Base-by-base conservation (phyloP, 2,329 filamentous ascomycete genomes). In the Acrocalymma vagum region DNA sequence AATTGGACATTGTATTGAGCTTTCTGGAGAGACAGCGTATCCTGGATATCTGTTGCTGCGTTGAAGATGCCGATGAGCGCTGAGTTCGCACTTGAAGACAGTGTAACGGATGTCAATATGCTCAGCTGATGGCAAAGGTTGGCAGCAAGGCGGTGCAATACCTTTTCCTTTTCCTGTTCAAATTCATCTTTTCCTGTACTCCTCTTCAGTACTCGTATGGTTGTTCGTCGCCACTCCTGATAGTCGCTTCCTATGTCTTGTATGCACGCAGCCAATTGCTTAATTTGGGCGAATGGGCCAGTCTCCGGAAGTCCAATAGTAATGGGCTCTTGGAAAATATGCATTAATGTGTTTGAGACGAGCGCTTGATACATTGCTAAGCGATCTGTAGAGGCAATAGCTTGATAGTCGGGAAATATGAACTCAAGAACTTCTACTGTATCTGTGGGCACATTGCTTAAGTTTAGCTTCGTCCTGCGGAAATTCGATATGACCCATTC, bases 401-500 rank as follows among this genome's bases (percentile, higher is more conserved):
- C 22, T 26, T 21, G 41, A 18, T 54, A 63, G 3, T 49, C 17
- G 5, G 53, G 48, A 8, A 45, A 48, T 16, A 69, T 50, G 2
- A 29, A 34, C 15, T 41, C 41, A 6, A 69, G 44, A 2, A 42
- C 38, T 9, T 41, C 43, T 2, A 41, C 27, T 7, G 55, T 62
- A 11, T 54, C 54, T 9, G 42, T 30, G 3, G 60, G 45, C 1
- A 63, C 10, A 9, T 44, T 41, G 18, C 28, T 45, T 6, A 63
- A 29, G 10, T 53, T 41, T 35, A 86, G 68, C 69, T 79, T 86
- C 9, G 79, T 76, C 48, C 80, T 81, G 35, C 86, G 77, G 51
- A 87, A 90, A 61, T 87, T 81, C 17, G 81, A 79, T 54, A 90
- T 83, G 3, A 86, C 81, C 86, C 86, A 90, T 55, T 90, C 88